These are phyloP conservation scores for Mycena pura DNA, from an alignment of 768 basidiomycete genomes.

Conservation along the genomic window DNA sequence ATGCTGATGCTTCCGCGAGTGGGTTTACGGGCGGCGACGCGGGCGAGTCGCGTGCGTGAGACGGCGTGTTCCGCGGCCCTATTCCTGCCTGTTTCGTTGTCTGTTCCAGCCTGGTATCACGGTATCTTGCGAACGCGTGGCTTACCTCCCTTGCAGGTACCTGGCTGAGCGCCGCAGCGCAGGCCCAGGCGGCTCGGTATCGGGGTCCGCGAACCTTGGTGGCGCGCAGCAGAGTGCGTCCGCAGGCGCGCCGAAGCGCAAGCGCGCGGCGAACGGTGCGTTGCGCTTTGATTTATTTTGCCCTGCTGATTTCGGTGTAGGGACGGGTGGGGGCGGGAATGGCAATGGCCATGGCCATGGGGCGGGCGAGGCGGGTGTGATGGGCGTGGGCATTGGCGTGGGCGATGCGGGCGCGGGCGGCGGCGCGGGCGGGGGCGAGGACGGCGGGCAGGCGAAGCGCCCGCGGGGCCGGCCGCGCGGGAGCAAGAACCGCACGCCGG, in stretches of 20 bases:
- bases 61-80: too few relatives aligned
- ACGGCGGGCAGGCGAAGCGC: conserved; percentile 47
- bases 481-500: conserved; percentile 61
- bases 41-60: too few relatives aligned
- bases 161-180: conserved; percentile 61
- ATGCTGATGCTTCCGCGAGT: too few relatives aligned
- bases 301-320: background rate
- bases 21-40: too few relatives aligned
- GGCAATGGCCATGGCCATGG: too few relatives aligned
- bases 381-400: conserved; percentile 33
- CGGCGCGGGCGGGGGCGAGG: conserved; percentile 30
- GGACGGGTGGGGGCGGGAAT: background rate
- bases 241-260: conserved; percentile 21
- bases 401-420: conserved; percentile 25
- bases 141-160: conserved; percentile 48
- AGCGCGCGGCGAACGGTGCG: conserved; percentile 3
- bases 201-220: too few relatives aligned
- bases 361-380: too few relatives aligned
- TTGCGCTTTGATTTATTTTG: background rate
- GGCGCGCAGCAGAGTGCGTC: background rate
- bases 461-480: conserved; percentile 75
- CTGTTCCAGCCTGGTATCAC: too few relatives aligned
- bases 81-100: too few relatives aligned
- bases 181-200: too few relatives aligned
- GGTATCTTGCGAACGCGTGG: background rate